Evolutionary conservation across 2,329 filamentous ascomycete species (phyloP), one percentile per base, ranked within the genome.

Genomic region (Sporothrix globosa): DNA sequence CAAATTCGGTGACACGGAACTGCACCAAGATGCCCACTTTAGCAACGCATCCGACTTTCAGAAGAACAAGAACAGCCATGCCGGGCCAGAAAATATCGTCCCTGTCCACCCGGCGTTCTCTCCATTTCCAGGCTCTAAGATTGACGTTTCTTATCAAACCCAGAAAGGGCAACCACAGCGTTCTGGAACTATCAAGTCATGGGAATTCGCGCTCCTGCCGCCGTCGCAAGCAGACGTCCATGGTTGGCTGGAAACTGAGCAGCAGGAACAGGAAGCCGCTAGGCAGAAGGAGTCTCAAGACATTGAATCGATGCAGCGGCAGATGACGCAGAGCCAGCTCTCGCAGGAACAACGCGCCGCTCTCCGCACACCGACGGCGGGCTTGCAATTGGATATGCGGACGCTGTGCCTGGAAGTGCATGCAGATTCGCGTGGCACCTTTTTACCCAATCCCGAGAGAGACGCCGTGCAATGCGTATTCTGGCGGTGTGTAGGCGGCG

Each of bases 321-420:
- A 54, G 3, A 69, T 71, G n/a, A 17, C 24, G 4, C 21, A 60
- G 13, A 68, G 63, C 9, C 63, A 65, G 7, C 69, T 70, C 21
- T 56, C 70, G 0, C 66, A 69, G 13, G n/a, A 10, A 1, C 54
- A 67, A 52, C 69, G 72, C 2, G 56, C 44, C 11, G 66, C 68
- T 2, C 24, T 24, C 0, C 30, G 24, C 14, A 34, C 60, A 10
- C 46, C 19, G 4, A 63, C n/a, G 34, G 21, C 69, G 1, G 19
- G 56, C n/a, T 14, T 54, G 19, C 52, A 63, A 41, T 92, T 96
- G 75, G 97, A 97, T 78, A 98, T 99, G 96, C 97, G 92, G 75
- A 93, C 91, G 21, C 94, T 99, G 92, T 96, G 93, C 74, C 80
- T 99, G 7, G 96, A 99, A 78, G 82, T 98, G 4, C 95, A 99